Base-by-base conservation (phyloP, 768 basidiomycete species). In the Termitomyces sp. region DNA sequence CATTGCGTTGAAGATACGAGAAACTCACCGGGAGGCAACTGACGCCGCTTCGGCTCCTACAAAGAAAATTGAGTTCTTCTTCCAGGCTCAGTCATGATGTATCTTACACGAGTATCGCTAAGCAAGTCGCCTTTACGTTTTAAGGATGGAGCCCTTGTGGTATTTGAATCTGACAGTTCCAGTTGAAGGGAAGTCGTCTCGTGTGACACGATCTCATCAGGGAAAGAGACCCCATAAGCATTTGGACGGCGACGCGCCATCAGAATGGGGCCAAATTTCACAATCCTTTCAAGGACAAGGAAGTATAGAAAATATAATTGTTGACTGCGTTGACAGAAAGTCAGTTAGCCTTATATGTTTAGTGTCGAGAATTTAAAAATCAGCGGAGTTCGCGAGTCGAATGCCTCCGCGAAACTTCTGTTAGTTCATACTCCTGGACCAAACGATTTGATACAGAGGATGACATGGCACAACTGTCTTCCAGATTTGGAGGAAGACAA, bases 221-320 rank as follows among this genome's bases (percentile, higher is more conserved):
- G 74, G 56, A 80, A 86, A 10, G 79, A 77, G 11, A 84, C 70
- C 12, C 83, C 80, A 42, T 76, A 79, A 2, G 86, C 84, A 5
- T 69, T 77, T 0, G 79, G 81, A 38, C 81, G 79, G 24, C 70
- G 71, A 28, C 67, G 72, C 21, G 70, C 61, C 74, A 76, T 76
- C 37, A 40, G 51, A 52, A 34, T 15, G 21, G 19, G 2, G 6
- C 24, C 8, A 41, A 21, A 19, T 5, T 32, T 9, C 26, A 17
- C 14, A 22, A 41, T 3, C 30, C 30, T 9, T 14, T 30, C 26
- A 17, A 51, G 40, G 40, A 8, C 38, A 19, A 51, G 11, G 15
- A 17, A 11, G 34, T 15, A 15, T 19, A n/a, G 2, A 41, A 14
- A 22, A 14, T 41, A 32, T 40, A 11, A 41, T 40, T 51, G 37